Conservation (phyloP, 257 asterid species). For the Rauvolfia tetraphylla region DNA sequence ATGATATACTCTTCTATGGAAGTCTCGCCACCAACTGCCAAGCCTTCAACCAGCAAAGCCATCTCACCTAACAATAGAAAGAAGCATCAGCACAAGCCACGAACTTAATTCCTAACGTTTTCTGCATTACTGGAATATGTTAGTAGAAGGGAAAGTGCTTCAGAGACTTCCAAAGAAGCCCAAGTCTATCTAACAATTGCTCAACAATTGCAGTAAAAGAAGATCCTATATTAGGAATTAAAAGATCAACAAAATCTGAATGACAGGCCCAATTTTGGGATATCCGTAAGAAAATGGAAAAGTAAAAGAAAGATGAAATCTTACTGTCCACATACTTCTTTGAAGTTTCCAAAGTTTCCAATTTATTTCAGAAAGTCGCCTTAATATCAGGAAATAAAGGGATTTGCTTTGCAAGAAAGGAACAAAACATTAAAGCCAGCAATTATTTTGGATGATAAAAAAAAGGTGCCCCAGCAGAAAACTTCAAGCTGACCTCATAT, state of each 20-base stretch:
- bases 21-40: slow-evolving; percentile 27
- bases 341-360: background rate
- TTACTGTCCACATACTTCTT: background rate
- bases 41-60: slow-evolving; percentile 30
- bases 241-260: background rate
- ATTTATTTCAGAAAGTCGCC: background rate
- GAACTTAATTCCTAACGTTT: background rate
- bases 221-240: background rate
- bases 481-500: background rate
- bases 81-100: background rate
- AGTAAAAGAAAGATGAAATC: background rate
- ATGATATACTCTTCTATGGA: slow-evolving; percentile 24
- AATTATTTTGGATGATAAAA: background rate
- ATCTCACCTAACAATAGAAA: slow-evolving; percentile 22
- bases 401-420: background rate
- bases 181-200: background rate
- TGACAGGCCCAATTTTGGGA: background rate
- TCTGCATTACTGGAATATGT: background rate
- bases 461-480: background rate
- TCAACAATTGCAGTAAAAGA: background rate
- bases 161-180: background rate
- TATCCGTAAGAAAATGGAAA: background rate
- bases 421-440: background rate
- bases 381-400: background rate
- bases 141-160: background rate